These are phyloP conservation scores for Backusella mclennaniae DNA, from an alignment of 192 early-diverging fungal genomes.

Conservation along the genomic window DNA sequence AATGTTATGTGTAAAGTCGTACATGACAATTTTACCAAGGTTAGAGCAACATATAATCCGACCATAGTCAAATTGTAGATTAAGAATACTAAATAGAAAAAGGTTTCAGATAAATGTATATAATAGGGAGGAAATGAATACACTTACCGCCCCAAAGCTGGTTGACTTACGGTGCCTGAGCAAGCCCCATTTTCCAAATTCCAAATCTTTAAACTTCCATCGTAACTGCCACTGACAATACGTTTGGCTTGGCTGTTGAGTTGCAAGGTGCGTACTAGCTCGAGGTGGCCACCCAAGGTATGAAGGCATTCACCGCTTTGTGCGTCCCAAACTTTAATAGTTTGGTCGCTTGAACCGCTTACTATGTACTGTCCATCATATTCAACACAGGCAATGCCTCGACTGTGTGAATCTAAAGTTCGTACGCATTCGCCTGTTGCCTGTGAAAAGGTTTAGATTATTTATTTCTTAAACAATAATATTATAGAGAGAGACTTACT, in stretches of 20 bases:
- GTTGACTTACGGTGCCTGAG: neutral
- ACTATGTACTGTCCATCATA: slow-evolving; percentile 79
- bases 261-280: slow-evolving; percentile 73
- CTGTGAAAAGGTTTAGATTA: neutral
- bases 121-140: neutral
- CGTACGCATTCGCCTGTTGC: slow-evolving; percentile 65
- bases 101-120: neutral
- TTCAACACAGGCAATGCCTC: slow-evolving; percentile 85
- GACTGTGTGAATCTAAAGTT: slow-evolving; percentile 73
- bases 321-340: slow-evolving; percentile 71
- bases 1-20: slow-evolving; percentile 63
- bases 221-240: slow-evolving; percentile 87
- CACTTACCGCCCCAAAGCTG: slow-evolving; percentile 13
- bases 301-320: slow-evolving; percentile 40
- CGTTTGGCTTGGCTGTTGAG: slow-evolving; percentile 51
- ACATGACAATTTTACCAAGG: slow-evolving; percentile 66
- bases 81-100: slow-evolving; percentile 58
- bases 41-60: slow-evolving; percentile 86
- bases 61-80: slow-evolving; percentile 78
- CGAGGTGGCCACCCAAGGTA: slow-evolving; percentile 58
- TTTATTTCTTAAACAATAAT: slow-evolving; percentile 7
- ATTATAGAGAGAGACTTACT: neutral
- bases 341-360: slow-evolving; percentile 78
- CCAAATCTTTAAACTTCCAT: slow-evolving; percentile 89
- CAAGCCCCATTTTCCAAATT: slow-evolving; percentile 60